Base-by-base conservation (phyloP, 2,329 filamentous ascomycete species). In the Venturia carpophila region DNA sequence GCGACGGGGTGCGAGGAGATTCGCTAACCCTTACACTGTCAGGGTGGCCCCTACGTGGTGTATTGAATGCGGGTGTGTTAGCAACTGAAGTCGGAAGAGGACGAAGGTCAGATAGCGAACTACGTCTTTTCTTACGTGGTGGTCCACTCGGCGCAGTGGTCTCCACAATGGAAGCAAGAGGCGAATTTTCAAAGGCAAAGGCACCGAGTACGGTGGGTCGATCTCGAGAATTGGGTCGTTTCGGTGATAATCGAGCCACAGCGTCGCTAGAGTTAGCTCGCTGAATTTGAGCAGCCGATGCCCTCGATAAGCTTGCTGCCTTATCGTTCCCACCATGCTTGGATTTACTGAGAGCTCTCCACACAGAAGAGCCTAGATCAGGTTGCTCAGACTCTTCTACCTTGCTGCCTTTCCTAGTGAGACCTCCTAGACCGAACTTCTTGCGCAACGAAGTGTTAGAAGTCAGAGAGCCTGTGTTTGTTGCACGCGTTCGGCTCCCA, bases 21-120 rank as follows among this genome's bases (percentile, higher is more conserved):
- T 67, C 68, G 13, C 42, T 63, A 30, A 42, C 37, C n/a, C 24
- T 24, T 11, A 41, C 2, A 21, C 64, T 58, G 15, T 64, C 60
- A 9, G 65, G 42, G 17, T 27, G 45, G 10, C 21, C n/a, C 27
- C 27, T 64, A n/a, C 63, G 63, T 30, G 63, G 63, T 41, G 41
- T 43, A 24, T 39, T 56, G 60, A 62, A 63, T 27, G 27, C 39
- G n/a, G 64, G 64, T 55, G 64, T 66, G 39, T 60, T 55, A 21
- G 42, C 47, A 19, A 34, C 80, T 65, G 84, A 81, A 49, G 82
- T 83, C 76, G 93, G 87, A 21, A 90, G 79, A 65, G 79, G 82
- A 69, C 86, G 89, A 60, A 97, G 81, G 74, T 97, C 93, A 5
- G 92, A 96, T 52, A 97, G 78, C 34, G 92, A 97, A 77, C 92